Evolutionary conservation across 345 rosid genomes (phyloP), one percentile per base, ranked within the genome.

Genomic region (Tarenaya hassleriana): DNA sequence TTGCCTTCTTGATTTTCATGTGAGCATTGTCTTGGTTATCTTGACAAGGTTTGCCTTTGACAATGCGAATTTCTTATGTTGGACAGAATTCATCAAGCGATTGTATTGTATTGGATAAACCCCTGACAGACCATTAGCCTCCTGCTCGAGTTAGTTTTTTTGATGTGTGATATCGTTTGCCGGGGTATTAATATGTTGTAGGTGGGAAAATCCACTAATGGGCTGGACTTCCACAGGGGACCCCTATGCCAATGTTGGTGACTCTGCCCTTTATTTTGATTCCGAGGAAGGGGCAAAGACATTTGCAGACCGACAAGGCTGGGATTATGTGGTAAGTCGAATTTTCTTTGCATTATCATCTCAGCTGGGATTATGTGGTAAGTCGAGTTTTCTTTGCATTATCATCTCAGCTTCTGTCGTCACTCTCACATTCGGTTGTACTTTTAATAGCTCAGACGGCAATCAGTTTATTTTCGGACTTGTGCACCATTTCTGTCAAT

Each of bases 201-300:
- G 97, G 80, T 92, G 98, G 97, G 98, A 88, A 77, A 92, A 92
- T 67, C 97, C 98, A 12, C 73, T 92, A 86, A 92, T 92, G 97
- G 95, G 97, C 15, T 92, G 98, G 98, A 88, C 98, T 61, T 92
- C 95, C 13, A 92, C 98, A 5, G 98, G 98, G 14, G 98, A 92
- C 15, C 97, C 98, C 15, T 92, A 92, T 74, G 86, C 98, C 15
- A 68, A 92, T 81, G 98, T 92, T 12, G 98, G 98, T 35, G 98
- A 92, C 72, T 58, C 97, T 16, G 94, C 67, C 33, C 77, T 92
- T 41, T 5, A 53, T 69, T 92, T 92, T 57, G 94, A 83, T 45
- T 78, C 86, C 5, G 82, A 81, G 68, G 94, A 73, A 57, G 85
- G 83, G 66, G 97, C 98, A 11, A 82, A 68, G 74, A 74, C 71